Conservation (phyloP, 2,329 filamentous ascomycete genomes). For the Sporothrix schenckii region DNA sequence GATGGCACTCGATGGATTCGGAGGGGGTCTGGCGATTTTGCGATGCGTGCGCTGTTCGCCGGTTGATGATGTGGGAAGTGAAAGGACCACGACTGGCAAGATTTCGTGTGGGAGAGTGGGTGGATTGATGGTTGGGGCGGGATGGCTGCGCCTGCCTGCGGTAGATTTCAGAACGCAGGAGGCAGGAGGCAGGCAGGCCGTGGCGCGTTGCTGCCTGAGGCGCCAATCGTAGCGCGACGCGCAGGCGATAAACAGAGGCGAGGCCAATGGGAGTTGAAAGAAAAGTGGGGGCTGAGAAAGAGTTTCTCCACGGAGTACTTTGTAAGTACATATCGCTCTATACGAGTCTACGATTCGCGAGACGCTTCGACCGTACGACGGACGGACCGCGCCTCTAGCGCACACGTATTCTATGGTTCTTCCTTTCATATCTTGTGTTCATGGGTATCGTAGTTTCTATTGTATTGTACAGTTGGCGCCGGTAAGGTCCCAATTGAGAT, state of each 20-base stretch:
- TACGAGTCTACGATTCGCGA: not conserved
- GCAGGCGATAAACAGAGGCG: not conserved
- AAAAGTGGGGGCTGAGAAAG: not conserved
- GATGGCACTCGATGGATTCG: conserved; percentile 63
- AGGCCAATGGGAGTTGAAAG: not conserved
- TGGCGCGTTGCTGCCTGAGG: conserved; percentile 30
- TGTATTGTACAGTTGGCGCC: not conserved
- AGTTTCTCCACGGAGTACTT: not conserved
- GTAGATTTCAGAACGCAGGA: conserved; percentile 35
- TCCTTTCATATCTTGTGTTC: not conserved
- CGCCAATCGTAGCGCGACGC: not conserved
- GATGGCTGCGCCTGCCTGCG: conserved; percentile 38
- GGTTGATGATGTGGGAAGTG: conserved; percentile 52
- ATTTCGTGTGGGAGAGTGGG: conserved; percentile 51
- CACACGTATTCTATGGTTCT: too few relatives aligned
- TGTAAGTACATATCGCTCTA: conserved; percentile 7
- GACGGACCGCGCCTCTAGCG: too few relatives aligned
- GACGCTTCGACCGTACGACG: too few relatives aligned
- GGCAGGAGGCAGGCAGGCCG: not conserved
- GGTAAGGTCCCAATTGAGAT: too few relatives aligned
- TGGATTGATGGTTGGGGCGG: conserved; percentile 53
- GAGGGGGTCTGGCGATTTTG: conserved; percentile 63
- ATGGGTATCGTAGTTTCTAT: conserved; percentile 23
- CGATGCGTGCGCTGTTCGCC: conserved; percentile 58
- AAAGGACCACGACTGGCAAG: conserved; percentile 56